phyloP scores from a whole-genome alignment of 306 rosid species.

The Luffa acutangula region DNA sequence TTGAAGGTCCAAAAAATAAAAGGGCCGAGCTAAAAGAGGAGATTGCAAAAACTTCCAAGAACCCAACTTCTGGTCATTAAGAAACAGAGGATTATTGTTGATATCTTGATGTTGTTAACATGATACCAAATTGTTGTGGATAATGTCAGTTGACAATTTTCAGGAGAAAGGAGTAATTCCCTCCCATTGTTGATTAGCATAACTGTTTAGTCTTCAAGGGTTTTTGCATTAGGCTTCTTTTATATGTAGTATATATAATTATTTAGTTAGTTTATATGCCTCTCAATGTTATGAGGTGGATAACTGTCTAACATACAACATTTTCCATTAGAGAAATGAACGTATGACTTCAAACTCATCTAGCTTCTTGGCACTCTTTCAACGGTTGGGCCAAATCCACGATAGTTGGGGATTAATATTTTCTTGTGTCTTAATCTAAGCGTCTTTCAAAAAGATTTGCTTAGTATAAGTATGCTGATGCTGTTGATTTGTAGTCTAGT shows the following conservation, averaged over 20 bases:
- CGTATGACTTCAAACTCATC: not conserved
- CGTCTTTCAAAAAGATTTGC: not conserved
- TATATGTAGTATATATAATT: not conserved
- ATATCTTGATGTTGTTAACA: too few species aligned
- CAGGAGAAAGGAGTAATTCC: too few species aligned
- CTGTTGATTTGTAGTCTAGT: not conserved
- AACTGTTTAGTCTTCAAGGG: not conserved
- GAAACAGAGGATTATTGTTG: too few species aligned
- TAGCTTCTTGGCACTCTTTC: not conserved
- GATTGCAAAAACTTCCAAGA: too few species aligned
- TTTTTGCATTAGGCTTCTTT: not conserved
- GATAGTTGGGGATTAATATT: not conserved
- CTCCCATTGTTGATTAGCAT: not conserved
- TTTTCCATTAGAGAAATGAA: not conserved
- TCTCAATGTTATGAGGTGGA: not conserved
- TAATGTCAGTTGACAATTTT: too few species aligned
- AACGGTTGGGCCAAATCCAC: not conserved
- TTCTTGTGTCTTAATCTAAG: not conserved
- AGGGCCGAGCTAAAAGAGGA: too few species aligned
- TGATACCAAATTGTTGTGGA: too few species aligned
- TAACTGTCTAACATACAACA: too few species aligned
- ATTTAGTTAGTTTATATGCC: not conserved
- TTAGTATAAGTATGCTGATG: not conserved
- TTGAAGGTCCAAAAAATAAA: too few species aligned
- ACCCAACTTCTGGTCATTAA: too few species aligned